Percentiles rank a stretch among this genome's conserved stretches.
Conservation (phyloP, 441 rosid genomes). For the Francoa sonchifolia region DNA sequence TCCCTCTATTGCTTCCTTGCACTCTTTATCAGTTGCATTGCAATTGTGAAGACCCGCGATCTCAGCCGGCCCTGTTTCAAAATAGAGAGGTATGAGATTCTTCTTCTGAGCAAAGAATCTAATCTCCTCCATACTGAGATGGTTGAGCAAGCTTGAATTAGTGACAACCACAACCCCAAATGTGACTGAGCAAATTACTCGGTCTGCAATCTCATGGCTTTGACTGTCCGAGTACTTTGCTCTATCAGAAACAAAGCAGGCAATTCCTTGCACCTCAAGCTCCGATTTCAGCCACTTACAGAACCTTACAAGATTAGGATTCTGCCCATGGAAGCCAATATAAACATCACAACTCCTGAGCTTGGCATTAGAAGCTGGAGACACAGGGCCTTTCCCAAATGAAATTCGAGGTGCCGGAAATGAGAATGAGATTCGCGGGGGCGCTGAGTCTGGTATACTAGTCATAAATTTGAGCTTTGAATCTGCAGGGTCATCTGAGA, state of each 20-base stretch:
- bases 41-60: slow-evolving; percentile 43
- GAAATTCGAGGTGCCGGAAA: slow-evolving; percentile 81
- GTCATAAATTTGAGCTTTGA: slow-evolving; percentile 50
- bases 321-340: slow-evolving; percentile 74
- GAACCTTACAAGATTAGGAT: slow-evolving; percentile 64
- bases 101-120: slow-evolving; percentile 83
- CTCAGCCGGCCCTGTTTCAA: slow-evolving; percentile 52
- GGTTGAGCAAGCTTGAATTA: slow-evolving; percentile 47
- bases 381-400: slow-evolving; percentile 54
- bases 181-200: slow-evolving; percentile 70
- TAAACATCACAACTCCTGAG: slow-evolving; percentile 85
- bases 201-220: slow-evolving; percentile 79
- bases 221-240: slow-evolving; percentile 64
- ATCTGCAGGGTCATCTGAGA: slow-evolving; percentile 55
- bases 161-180: slow-evolving; percentile 72
- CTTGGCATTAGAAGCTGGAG: slow-evolving; percentile 61
- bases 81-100: slow-evolving; percentile 74
- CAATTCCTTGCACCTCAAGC: slow-evolving; percentile 87
- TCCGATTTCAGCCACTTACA: slow-evolving; percentile 93
- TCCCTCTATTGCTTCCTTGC: slow-evolving; percentile 77
- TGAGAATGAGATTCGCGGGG: slow-evolving; percentile 66
- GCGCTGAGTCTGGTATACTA: slow-evolving; percentile 38
- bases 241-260: slow-evolving; percentile 79
- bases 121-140: slow-evolving; percentile 66
- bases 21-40: slow-evolving; percentile 52